phyloP scores from a whole-genome alignment of 192 early-diverging fungal genomes.

The Backusella liffmaniae region DNA sequence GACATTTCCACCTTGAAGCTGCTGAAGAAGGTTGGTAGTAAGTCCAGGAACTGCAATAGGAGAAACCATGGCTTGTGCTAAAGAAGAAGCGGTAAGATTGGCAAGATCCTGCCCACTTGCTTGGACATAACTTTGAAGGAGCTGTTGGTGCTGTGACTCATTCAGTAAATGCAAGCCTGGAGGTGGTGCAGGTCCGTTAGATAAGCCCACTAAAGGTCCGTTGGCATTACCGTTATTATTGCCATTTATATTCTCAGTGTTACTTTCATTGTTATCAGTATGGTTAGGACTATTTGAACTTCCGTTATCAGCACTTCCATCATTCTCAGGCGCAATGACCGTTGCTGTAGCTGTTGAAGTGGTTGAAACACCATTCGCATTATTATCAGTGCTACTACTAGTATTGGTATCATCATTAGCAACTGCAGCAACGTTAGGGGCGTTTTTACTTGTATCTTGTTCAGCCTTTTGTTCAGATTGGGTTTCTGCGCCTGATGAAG shows the following conservation, averaged over 20 bases:
- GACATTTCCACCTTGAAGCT: constrained; percentile 29
- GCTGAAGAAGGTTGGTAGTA: constrained; percentile 25
- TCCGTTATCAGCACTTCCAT: not conserved
- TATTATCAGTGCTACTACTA: not conserved
- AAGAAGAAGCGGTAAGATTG: constrained; percentile 31
- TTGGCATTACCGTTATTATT: not conserved
- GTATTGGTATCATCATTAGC: not conserved
- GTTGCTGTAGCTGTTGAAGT: not conserved
- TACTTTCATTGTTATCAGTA: not conserved
- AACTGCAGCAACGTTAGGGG: not conserved
- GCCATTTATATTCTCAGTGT: not conserved
- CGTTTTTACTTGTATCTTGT: not conserved
- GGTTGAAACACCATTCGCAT: not conserved
- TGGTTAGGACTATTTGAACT: not conserved
- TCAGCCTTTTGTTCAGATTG: not conserved
- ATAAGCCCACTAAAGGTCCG: not conserved
- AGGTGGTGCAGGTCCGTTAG: constrained; percentile 8
- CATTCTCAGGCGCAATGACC: not conserved
- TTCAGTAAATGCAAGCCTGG: constrained; percentile 13
- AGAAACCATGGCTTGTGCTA: constrained; percentile 38
- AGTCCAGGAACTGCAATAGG: constrained; percentile 31
- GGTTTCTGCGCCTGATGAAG: not conserved
- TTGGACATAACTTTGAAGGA: constrained; percentile 31
- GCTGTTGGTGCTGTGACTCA: constrained; percentile 30
- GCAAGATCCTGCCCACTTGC: constrained; percentile 34